Percentiles rank a stretch among this genome's conserved stretches.
Conservation (phyloP, 2,329 filamentous ascomycete species). For the Arthrobotrys sinensis region DNA sequence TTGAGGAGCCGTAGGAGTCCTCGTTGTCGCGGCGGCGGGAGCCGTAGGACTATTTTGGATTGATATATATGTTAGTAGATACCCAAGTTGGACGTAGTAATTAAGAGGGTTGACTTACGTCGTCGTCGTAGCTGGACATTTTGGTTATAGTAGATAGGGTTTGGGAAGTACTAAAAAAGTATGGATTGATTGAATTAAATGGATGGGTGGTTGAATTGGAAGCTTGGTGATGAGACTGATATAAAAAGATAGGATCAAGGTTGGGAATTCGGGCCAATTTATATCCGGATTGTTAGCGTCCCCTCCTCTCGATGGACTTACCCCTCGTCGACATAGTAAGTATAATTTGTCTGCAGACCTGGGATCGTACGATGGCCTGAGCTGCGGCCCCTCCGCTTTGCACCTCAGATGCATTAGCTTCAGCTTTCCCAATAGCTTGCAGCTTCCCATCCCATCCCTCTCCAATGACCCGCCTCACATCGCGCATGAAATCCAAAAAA, state of each 20-base stretch:
- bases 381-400: conserved; percentile 27
- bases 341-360: too few species aligned
- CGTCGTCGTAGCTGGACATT: conserved; percentile 59
- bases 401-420: conserved; percentile 17
- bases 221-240: conserved; percentile 43
- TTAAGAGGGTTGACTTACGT: conserved; percentile 13
- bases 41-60: conserved; percentile 26
- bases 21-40: conserved; percentile 18
- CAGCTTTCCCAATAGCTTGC: conserved; percentile 29
- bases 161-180: conserved; percentile 13
- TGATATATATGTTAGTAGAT: neutral
- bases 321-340: neutral
- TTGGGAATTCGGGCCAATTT: conserved; percentile 46
- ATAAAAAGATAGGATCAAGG: conserved; percentile 21
- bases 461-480: conserved; percentile 19
- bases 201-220: conserved; percentile 19
- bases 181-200: too few species aligned
- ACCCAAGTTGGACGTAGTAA: neutral
- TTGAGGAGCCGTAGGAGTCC: conserved; percentile 8
- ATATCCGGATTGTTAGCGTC: conserved; percentile 45
- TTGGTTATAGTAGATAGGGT: conserved; percentile 9
- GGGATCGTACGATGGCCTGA: conserved; percentile 50
- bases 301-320: neutral
- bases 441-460: conserved; percentile 16
- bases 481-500: conserved; percentile 26